Base-by-base conservation (phyloP, 441 rosid genomes). In the California macrophylla region DNA sequence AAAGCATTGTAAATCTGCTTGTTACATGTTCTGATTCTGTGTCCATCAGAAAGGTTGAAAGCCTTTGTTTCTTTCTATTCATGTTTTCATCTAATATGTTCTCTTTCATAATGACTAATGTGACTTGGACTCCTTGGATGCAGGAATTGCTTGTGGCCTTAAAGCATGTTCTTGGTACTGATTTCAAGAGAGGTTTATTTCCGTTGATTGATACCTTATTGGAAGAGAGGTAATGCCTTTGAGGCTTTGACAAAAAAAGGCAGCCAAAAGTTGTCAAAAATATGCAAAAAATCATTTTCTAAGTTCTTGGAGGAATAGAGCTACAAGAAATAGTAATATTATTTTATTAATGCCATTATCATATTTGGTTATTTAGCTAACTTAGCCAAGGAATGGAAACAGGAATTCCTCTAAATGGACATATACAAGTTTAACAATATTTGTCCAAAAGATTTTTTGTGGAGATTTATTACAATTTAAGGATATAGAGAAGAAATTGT, bases 111-210 rank as follows among this genome's bases (percentile, higher is more conserved):
- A 58, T 72, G 60, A 28, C 71, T 65, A 66, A 34, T 79, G 67
- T 50, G 67, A 28, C 73, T 23, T 47, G 60, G 69, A 74, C 69
- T 5, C 72, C 68, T 75, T 76, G 78, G 69, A 67, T 86, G 83
- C 91, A 95, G 98, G 99, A 95, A 77, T 78, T 95, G 72, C 80
- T 95, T 66, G 96, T 95, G 68, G 93, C 99, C 50, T 79, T 95
- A 62, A 95, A 95, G 81, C 99, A 95, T 85, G 98, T 95, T 66
- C 86, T 95, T 56, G 98, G 98, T 69, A 95, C 99, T 56, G 99
- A 95, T 84, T 95, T 92, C 82, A 92, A 92, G 87, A 86, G 93
- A 82, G 99, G 99, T 69, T 87, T 95, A 78, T 92, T 92, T 85
- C 99, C 98, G 64, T 82, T 90, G 78, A 90, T 95, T 61, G 98